phyloP scores from a whole-genome alignment of 73 alveolate species.

The Tetrahymena thermophila region DNA sequence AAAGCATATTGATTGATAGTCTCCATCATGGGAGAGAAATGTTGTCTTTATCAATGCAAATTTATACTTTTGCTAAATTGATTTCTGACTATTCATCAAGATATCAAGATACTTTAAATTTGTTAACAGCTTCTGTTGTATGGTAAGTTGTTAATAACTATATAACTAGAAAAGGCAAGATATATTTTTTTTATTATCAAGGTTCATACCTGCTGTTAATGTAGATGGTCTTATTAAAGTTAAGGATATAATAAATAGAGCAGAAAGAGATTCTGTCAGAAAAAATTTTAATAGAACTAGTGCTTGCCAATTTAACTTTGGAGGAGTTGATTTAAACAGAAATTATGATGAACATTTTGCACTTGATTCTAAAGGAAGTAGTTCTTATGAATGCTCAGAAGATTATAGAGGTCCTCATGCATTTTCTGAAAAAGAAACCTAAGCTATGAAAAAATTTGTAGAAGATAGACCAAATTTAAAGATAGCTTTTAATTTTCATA shows the following conservation, averaged over 20 bases:
- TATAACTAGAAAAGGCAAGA: neutral
- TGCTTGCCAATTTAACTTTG: neutral
- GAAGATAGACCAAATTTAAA: neutral
- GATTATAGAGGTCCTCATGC: neutral
- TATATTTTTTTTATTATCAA: neutral
- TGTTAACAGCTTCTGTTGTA: neutral
- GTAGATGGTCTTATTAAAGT: neutral
- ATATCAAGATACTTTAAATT: neutral
- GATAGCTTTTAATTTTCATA: neutral
- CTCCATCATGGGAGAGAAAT: neutral
- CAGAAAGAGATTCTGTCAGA: neutral
- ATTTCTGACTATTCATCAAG: neutral
- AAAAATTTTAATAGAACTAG: neutral
- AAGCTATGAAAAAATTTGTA: neutral
- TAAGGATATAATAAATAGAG: neutral
- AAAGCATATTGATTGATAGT: neutral
- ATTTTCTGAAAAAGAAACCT: neutral
- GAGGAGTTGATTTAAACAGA: neutral
- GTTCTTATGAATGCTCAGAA: neutral
- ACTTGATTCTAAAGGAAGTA: neutral
- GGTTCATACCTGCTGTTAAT: neutral
- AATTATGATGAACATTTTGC: neutral
- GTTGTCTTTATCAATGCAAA: neutral
- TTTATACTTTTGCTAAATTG: neutral
- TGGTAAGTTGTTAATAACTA: neutral